Evolutionary conservation across 176 grass and related monocot species (phyloP).

Genomic region (maize (Zea mays)): DNA sequence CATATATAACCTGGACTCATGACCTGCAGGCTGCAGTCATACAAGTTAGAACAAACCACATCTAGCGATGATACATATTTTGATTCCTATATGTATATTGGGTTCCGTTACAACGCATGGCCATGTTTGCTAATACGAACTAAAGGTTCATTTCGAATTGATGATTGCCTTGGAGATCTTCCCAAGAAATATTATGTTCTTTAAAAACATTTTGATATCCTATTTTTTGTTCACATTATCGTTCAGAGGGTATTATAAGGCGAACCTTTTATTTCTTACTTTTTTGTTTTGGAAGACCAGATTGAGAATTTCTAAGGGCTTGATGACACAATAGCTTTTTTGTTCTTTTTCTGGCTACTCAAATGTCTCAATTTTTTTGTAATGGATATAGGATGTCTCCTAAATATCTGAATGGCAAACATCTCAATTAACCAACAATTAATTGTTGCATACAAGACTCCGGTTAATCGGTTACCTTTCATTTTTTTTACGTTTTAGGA

Average conservation of each 20-base stretch:
- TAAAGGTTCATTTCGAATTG: not conserved
- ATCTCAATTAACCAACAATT: not conserved
- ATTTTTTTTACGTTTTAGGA: conserved; percentile 56
- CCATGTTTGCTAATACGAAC: no score
- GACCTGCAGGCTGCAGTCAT: no score
- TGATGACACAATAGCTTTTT: not conserved
- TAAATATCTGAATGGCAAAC: conserved; percentile 1
- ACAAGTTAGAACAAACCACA: no score
- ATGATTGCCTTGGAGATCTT: not conserved
- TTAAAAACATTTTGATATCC: not conserved
- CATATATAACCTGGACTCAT: no score
- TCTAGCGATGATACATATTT: no score
- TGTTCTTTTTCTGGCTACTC: not conserved
- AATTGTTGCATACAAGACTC: no score
- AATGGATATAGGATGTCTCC: not conserved
- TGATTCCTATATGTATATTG: no score
- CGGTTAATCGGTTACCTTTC: no score
- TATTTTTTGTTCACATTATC: not conserved
- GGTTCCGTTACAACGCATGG: no score
- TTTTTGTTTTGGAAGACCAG: not conserved
- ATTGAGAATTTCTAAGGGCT: not conserved
- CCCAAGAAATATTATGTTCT: not conserved
- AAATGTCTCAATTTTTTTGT: not conserved
- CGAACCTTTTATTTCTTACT: not conserved
- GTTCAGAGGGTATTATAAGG: not conserved